Percentiles rank a stretch among this genome's conserved stretches.
These are phyloP conservation scores for Protostelium mycophagum DNA, from an alignment of 78 protist species.

Conservation along the genomic window DNA sequence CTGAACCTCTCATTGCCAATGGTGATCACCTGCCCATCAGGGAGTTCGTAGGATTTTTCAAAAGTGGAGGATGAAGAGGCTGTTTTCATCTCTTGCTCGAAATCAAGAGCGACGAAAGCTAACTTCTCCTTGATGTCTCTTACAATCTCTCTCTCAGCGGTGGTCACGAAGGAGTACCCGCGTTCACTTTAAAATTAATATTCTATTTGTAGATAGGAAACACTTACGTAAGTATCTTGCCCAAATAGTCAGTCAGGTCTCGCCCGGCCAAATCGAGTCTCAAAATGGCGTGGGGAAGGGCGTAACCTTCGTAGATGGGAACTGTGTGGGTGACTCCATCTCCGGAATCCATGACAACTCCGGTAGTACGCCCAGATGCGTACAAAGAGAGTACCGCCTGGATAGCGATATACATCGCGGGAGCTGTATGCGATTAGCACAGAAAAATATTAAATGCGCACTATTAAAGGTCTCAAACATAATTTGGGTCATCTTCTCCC, in stretches of 20 bases:
- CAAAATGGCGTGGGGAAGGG: no score
- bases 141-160: conserved; percentile 88
- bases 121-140: no score
- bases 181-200: conserved; percentile 31
- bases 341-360: conserved; percentile 95
- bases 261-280: conserved; percentile 76
- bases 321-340: conserved; percentile 82
- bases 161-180: conserved; percentile 80
- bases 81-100: conserved; percentile 16
- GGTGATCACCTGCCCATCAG: no score
- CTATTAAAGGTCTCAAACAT: no score
- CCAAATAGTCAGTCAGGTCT: conserved; percentile 83
- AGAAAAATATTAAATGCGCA: no score
- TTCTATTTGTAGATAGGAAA: no score
- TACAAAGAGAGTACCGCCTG: conserved; percentile 91
- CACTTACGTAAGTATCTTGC: conserved; percentile 76
- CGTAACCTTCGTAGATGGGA: no score
- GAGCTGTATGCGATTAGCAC: conserved; percentile 89
- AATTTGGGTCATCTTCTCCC: no score
- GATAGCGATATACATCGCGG: no score
- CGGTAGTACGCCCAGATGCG: conserved; percentile 90
- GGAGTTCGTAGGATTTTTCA: conserved; percentile 73
- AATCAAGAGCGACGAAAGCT: conserved; percentile 24
- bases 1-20: no score
- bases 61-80: conserved; percentile 26